Percentiles rank a stretch among this genome's conserved stretches.
Evolutionary conservation across 2,329 filamentous ascomycete species (phyloP).

Genomic region (Ophiostoma australiae): DNA sequence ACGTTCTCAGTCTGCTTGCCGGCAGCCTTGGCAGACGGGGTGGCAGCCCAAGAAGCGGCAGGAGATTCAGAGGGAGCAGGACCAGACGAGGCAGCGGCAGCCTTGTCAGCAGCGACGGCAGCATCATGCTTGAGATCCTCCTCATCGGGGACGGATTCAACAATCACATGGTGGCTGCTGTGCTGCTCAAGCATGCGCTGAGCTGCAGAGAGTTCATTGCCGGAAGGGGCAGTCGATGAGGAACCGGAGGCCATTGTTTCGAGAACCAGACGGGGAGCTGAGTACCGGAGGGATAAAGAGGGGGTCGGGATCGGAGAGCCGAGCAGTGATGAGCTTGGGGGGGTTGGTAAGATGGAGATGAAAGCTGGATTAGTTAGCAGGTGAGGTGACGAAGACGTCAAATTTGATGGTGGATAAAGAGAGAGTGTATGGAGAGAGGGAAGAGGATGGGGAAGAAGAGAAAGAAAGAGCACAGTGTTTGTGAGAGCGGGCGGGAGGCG

Average conservation of each 20-base stretch:
- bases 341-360: background rate
- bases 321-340: conserved; percentile 7
- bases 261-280: conserved; percentile 20
- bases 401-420: background rate
- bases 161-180: conserved; percentile 57
- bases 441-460: background rate
- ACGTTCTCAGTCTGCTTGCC: conserved; percentile 38
- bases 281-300: conserved; percentile 17
- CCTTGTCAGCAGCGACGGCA: conserved; percentile 40
- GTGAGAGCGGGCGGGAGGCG: too few relatives aligned
- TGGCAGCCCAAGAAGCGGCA: conserved; percentile 45
- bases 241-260: conserved; percentile 31
- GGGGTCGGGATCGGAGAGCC: conserved; percentile 13
- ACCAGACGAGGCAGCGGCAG: conserved; percentile 44
- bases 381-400: background rate
- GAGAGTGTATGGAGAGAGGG: background rate
- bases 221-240: conserved; percentile 34
- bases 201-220: conserved; percentile 48
- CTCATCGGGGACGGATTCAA: conserved; percentile 79
- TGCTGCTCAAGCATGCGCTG: conserved; percentile 64
- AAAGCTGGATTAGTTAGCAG: background rate
- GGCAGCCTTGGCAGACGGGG: conserved; percentile 58
- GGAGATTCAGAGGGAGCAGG: conserved; percentile 40
- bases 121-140: conserved; percentile 53
- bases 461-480: background rate